Base-by-base conservation (phyloP, 2,329 filamentous ascomycete species). In the Claviceps spartinae region DNA sequence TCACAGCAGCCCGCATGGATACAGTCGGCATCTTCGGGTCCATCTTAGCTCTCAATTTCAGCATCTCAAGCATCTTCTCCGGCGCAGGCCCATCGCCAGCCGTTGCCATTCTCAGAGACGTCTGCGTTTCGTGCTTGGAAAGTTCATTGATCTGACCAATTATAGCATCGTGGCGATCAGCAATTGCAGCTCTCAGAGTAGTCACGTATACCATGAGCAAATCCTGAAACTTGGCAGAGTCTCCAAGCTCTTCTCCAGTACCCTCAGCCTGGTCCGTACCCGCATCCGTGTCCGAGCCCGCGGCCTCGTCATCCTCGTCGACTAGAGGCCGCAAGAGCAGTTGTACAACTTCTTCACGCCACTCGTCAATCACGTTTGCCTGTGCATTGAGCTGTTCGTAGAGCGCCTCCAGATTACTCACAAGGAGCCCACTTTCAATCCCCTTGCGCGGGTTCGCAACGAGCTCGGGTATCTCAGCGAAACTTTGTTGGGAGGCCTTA, bases 231-330 rank as follows among this genome's bases (percentile, higher is more conserved):
- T 87, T 87, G 0, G 89, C 88, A 0, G 91, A 95, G 36, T 86
- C 80, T 58, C 88, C 86, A 56, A 95, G 93, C 64, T 97, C 93
- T 54, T 96, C 85, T 24, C 93, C 93, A 11, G 88, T 91, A 2
- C 82, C 77, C 53, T 95, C 88, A 9, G 77, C 68, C n/a, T 72
- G 72, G 1, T 81, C 38, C 24, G 7, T 18, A 30, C 97, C 93
- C 38, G 14, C 26, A 30, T 97, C 93, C 54, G 96, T 85, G 22
- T 93, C 93, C 11, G 88, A 91, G 3, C 82, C 78, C 54, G 95
- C 88, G 9, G 76, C 68, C 16, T 72, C 72, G 1, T 81, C 81
- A 42, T 95, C 88, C 61, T 93, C 82, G 59, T 97, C 93, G 18
- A 97, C 81, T 1, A 97, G 74, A 0, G 87, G 81, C 54, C 82